Evolutionary conservation across 2,329 filamentous ascomycete species (phyloP).

Genomic region (Penicillium concentricum): DNA sequence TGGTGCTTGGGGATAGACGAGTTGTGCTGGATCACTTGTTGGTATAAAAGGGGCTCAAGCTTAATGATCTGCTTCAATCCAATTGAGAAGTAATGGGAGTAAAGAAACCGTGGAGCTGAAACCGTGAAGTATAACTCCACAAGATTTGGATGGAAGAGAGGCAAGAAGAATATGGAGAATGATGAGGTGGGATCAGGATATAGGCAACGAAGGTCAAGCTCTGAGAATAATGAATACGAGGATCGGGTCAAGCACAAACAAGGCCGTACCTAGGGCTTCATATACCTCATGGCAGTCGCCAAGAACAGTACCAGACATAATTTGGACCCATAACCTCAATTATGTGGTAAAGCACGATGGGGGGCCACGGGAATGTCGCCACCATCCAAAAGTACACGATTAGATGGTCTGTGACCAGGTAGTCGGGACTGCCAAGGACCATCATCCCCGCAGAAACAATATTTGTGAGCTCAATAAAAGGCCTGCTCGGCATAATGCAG

Average conservation of each 20-base stretch:
- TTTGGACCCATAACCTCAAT: slow-evolving; percentile 10
- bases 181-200: background rate
- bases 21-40: background rate
- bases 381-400: slow-evolving; percentile 21
- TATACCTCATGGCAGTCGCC: slow-evolving; percentile 16
- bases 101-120: slow-evolving; percentile 3
- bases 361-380: slow-evolving; percentile 14
- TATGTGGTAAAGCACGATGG: slow-evolving; percentile 5
- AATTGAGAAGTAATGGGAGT: background rate
- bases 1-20: background rate
- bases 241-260: slow-evolving; percentile 1
- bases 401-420: slow-evolving; percentile 17
- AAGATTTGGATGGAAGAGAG: background rate
- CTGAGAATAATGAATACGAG: background rate
- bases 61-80: background rate
- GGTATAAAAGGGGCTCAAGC: background rate
- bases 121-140: slow-evolving; percentile 4
- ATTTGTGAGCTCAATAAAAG: slow-evolving; percentile 14
- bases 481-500: slow-evolving; percentile 10
- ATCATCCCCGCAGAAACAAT: slow-evolving; percentile 2
- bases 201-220: background rate
- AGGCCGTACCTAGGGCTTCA: slow-evolving; percentile 15
- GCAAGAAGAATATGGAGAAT: background rate
- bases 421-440: slow-evolving; percentile 16
- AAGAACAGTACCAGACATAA: slow-evolving; percentile 8